Percentiles rank a stretch among this genome's conserved stretches.
These are phyloP conservation scores for Parmelia sp. DNA, from an alignment of 495 filamentous ascomycete genomes.

Conservation along the genomic window DNA sequence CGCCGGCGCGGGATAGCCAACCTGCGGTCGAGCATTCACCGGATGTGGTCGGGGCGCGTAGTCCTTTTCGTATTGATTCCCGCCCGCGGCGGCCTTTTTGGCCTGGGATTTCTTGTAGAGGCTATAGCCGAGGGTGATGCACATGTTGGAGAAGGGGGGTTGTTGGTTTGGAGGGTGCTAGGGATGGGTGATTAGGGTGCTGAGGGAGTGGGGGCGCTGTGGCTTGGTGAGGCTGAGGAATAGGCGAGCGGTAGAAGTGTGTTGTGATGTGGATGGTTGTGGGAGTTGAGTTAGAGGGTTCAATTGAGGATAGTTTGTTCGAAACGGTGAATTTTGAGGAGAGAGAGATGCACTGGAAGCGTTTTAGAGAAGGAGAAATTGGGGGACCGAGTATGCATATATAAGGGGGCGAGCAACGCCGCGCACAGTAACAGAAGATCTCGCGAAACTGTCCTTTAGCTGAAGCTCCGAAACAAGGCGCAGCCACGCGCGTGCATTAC, in stretches of 20 bases:
- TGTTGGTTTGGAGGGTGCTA: too few species aligned
- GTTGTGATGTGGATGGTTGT: too few species aligned
- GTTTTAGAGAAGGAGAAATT: too few species aligned
- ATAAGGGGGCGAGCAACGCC: not conserved
- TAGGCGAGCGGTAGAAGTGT: not conserved
- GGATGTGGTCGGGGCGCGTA: constrained; percentile 3
- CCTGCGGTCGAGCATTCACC: too few species aligned
- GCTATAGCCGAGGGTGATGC: not conserved
- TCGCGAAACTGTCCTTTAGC: not conserved
- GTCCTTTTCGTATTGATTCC: not conserved
- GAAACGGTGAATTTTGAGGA: not conserved
- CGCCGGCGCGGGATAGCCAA: too few species aligned
- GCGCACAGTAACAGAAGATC: not conserved
- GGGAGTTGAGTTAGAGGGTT: too few species aligned
- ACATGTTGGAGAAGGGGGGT: not conserved
- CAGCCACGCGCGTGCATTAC: not conserved
- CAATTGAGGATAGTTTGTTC: not conserved
- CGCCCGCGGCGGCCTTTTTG: not conserved
- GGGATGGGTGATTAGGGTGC: too few species aligned
- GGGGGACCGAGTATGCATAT: too few species aligned
- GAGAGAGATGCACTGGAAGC: too few species aligned
- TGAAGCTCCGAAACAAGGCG: not conserved
- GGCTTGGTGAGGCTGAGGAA: not conserved
- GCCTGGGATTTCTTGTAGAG: not conserved
- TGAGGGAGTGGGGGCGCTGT: not conserved